Evolutionary conservation across 2,329 filamentous ascomycete species (phyloP), one percentile per base, ranked within the genome.

Genomic region (Zasmidium citrigriseum): DNA sequence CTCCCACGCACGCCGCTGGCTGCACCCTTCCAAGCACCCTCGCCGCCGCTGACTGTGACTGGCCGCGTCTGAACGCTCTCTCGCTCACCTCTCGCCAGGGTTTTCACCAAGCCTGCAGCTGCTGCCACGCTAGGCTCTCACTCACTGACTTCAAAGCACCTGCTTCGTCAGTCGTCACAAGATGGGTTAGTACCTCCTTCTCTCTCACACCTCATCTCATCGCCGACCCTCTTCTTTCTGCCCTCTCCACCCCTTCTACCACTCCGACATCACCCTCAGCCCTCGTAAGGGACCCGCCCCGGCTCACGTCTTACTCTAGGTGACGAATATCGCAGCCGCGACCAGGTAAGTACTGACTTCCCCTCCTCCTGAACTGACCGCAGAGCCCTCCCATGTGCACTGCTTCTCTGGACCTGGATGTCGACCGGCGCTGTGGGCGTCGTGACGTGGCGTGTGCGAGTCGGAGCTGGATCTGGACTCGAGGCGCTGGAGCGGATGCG

Each of bases 261-360:
- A 41, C 16, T 41, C 34, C 52, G 52, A 29, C 12, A 12, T 23
- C 52, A 38, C 7, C 18, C 5, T 20, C n/a, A 24, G 44, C 44
- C 7, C 46, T 24, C 25, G 25, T 44, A 4, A 34, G 18, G 16
- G 16, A 4, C 20, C n/a, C 23, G 41, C 52, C 45, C 23, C 14
- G 24, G 52, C 52, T 54, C 46, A 54, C 52, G 20, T 29, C 52
- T 54, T 22, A 34, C 29, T 24, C 46, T 46, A 55, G 46, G 45
- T 55, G 54, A 55, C 46, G 47, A 55, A 25, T 47, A 55, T 18
- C 54, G 54, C 14, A 22, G 23, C 29, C 61, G 59, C 46, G 57
- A 64, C 52, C 59, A 57, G 56, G 61, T 64, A 64, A 34, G 61
- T 64, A 52, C 45, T 55, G 27, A 55, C 49, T 21, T 11, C 22